phyloP scores from a whole-genome alignment of 176 grass and related monocot species.

The Cocos nucifera region DNA sequence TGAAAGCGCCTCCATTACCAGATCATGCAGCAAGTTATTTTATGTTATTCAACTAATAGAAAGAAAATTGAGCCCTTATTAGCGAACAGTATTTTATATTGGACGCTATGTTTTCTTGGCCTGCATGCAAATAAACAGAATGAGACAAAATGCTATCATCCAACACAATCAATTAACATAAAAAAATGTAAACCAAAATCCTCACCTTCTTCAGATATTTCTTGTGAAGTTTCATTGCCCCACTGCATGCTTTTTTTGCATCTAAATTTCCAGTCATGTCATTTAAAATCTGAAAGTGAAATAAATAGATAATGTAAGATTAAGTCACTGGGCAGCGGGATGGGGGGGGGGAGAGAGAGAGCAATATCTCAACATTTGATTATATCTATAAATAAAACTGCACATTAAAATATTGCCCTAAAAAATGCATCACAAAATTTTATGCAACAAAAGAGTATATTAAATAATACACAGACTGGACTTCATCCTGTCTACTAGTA shows the following conservation, averaged over 20 bases:
- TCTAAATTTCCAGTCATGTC: constrained; percentile 90
- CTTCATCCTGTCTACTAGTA: too few species aligned
- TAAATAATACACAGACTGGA: too few species aligned
- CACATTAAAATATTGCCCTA: too few species aligned
- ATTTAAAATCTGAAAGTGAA: constrained; percentile 77
- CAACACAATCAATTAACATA: neutral
- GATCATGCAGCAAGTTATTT: too few species aligned
- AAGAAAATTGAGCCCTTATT: neutral
- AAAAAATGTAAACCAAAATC: constrained; percentile 7
- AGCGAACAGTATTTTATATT: neutral
- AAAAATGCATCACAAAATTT: too few species aligned
- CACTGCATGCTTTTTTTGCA: constrained; percentile 89
- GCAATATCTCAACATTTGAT: too few species aligned
- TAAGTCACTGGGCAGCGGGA: too few species aligned
- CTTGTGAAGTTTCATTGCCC: constrained; percentile 94
- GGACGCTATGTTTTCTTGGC: constrained; percentile 40
- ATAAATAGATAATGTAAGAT: neutral
- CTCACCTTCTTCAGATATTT: constrained; percentile 90
- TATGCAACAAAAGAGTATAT: too few species aligned
- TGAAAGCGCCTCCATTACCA: constrained; percentile 17
- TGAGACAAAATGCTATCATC: too few species aligned
- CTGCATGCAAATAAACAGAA: constrained; percentile 20
- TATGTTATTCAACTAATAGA: neutral
- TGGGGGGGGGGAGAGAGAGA: too few species aligned
- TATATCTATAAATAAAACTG: too few species aligned